A percentile compares a stretch with the other conserved stretches of the same genome.
Evolutionary conservation across 2,329 filamentous ascomycete species (phyloP).

Genomic region (Diaporthe destruens): DNA sequence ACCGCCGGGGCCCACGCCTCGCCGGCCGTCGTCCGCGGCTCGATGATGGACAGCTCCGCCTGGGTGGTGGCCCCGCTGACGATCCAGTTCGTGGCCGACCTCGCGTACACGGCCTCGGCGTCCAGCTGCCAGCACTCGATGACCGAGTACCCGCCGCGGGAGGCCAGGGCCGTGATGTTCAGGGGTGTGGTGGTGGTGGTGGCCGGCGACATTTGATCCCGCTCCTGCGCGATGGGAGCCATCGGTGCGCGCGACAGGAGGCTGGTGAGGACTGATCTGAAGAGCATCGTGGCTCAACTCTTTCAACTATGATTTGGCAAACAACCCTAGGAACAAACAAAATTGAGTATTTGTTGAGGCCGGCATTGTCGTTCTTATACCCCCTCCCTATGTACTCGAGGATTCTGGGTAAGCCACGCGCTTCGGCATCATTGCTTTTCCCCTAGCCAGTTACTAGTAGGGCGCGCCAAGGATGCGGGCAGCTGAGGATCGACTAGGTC

Average conservation of each 20-base stretch:
- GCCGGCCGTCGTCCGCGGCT: constrained; percentile 49
- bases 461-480: background rate
- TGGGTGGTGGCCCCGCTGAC: constrained; percentile 47
- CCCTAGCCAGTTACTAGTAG: background rate
- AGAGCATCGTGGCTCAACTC: background rate
- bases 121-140: constrained; percentile 50
- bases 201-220: background rate
- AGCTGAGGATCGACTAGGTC: background rate
- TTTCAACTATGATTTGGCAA: no score
- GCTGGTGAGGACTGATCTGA: background rate
- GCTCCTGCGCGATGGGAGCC: background rate
- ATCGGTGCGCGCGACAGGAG: background rate
- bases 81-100: constrained; percentile 49
- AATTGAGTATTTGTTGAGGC: no score
- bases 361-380: background rate
- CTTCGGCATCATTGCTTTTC: background rate
- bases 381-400: no score
- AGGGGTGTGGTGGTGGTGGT: constrained; percentile 37
- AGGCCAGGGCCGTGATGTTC: constrained; percentile 49
- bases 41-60: constrained; percentile 50
- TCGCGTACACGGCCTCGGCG: constrained; percentile 46
- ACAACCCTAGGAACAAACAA: background rate
- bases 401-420: background rate
- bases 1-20: constrained; percentile 52
- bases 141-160: constrained; percentile 47